Conservation (phyloP, 2,329 filamentous ascomycete genomes). For the Botrytis fragariae region DNA sequence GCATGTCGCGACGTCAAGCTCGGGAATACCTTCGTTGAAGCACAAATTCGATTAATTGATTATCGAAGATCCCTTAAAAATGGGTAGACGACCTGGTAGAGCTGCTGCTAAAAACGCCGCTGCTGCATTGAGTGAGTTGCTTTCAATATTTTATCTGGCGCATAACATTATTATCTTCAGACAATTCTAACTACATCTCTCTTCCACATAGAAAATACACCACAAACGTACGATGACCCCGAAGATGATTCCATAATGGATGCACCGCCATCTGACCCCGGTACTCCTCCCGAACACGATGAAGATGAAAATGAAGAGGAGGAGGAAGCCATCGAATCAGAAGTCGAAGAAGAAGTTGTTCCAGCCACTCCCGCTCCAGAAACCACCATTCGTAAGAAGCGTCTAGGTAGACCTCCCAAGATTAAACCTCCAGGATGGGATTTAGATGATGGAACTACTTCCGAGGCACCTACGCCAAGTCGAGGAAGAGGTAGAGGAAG, state of each 20-base stretch:
- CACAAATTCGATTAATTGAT: conserved; percentile 14
- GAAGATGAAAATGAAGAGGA: conserved; percentile 45
- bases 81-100: conserved; percentile 51
- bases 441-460: conserved; percentile 45
- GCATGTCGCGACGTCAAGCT: conserved; percentile 3
- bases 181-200: conserved; percentile 10
- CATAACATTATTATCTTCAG: conserved; percentile 18
- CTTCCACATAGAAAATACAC: conserved; percentile 46
- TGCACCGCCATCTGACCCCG: conserved; percentile 36
- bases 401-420: conserved; percentile 83
- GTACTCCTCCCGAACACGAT: conserved; percentile 30
- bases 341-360: conserved; percentile 43
- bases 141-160: conserved; percentile 22
- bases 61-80: conserved; percentile 20
- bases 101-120: conserved; percentile 54
- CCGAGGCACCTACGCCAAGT: conserved; percentile 48
- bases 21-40: background rate
- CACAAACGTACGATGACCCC: conserved; percentile 44
- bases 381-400: conserved; percentile 64
- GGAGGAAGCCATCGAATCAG: conserved; percentile 30
- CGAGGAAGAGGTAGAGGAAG: conserved; percentile 61
- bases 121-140: conserved; percentile 50
- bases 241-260: conserved; percentile 49
- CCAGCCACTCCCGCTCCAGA: conserved; percentile 37
- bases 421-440: conserved; percentile 81